Conservation (phyloP, 2,329 filamentous ascomycete species). For the Penicillium digitatum region DNA sequence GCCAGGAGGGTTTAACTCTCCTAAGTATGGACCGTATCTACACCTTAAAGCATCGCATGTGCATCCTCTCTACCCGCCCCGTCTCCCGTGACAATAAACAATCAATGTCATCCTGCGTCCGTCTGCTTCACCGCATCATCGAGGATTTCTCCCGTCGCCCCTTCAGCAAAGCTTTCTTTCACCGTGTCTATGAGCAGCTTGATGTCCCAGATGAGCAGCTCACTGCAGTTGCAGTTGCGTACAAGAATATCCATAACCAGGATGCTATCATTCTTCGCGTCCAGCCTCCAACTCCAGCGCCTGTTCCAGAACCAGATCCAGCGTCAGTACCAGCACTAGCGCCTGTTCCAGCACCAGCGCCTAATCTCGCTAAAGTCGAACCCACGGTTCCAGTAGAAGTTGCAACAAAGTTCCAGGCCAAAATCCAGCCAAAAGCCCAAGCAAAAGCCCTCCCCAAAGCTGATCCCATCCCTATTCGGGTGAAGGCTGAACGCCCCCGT, state of each 20-base stretch:
- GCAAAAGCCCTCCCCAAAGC: background rate
- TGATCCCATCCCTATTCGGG: background rate
- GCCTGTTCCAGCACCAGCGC: background rate
- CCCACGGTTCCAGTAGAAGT: background rate
- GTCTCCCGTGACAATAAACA: conserved; percentile 29
- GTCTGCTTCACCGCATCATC: conserved; percentile 41
- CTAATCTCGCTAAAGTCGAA: background rate
- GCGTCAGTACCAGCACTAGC: background rate
- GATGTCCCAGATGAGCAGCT: conserved; percentile 38
- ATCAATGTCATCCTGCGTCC: conserved; percentile 40
- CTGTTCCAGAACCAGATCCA: background rate
- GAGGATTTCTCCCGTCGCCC: conserved; percentile 40
- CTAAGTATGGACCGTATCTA: conserved; percentile 46
- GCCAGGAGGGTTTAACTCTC: conserved; percentile 43
- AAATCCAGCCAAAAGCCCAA: background rate
- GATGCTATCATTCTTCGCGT: conserved; percentile 39
- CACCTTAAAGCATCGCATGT: conserved; percentile 43
- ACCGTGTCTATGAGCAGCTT: conserved; percentile 43
- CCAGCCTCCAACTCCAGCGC: background rate
- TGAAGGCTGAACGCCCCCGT: background rate
- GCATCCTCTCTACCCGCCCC: conserved; percentile 33
- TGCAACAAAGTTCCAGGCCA: background rate
- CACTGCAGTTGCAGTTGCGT: conserved; percentile 34
- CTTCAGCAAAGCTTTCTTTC: conserved; percentile 44
- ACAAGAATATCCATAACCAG: conserved; percentile 33